Evolutionary conservation across 768 basidiomycete genomes (phyloP), one percentile per base, ranked within the genome.

Genomic region (Tephrocybe sp.): DNA sequence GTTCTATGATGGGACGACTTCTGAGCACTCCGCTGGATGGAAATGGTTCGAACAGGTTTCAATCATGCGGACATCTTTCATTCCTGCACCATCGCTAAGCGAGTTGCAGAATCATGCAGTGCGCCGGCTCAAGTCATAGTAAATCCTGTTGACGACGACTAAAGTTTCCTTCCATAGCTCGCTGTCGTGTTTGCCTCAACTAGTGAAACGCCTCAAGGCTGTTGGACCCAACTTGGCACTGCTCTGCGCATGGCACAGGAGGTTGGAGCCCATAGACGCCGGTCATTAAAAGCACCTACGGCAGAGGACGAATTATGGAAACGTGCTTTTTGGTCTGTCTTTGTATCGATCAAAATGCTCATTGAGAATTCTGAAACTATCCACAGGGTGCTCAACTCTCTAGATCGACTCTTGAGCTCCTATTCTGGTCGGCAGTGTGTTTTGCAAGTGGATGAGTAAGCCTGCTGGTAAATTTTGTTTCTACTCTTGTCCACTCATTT

Each of bases 201-300:
- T 0, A 76, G 74, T 7, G 75, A 69, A 54, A 66, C 71, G 0
- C 74, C 80, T 0, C 80, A 84, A 44, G 76, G 79, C 9, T 69
- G 69, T 36, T 92, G 88, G 89, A 76, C 76, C 4, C 72, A 82
- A 7, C 73, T 83, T 32, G 86, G 86, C 0, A 68, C 86, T 36
- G 86, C 84, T n/a, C 66, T 92, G 26, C 83, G 88, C 3, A 70
- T 85, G 43, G 81, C 84, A 1, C 84, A 90, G 62, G 90, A 93
- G 56, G 80, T 90, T 33, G 84, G 91, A 24, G 85, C 81, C 1
- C 91, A 93, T 65, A 65, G 72, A 50, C 66, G 76, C 24, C 70
- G 68, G 46, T 55, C 62, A 11, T 54, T 62, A 38, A 63, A 55
- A 14, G 43, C 47, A 6, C 74, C 73, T 10, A 76, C 69, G 10